phyloP scores from a whole-genome alignment of 345 rosid genomes.

The Salix brachista region DNA sequence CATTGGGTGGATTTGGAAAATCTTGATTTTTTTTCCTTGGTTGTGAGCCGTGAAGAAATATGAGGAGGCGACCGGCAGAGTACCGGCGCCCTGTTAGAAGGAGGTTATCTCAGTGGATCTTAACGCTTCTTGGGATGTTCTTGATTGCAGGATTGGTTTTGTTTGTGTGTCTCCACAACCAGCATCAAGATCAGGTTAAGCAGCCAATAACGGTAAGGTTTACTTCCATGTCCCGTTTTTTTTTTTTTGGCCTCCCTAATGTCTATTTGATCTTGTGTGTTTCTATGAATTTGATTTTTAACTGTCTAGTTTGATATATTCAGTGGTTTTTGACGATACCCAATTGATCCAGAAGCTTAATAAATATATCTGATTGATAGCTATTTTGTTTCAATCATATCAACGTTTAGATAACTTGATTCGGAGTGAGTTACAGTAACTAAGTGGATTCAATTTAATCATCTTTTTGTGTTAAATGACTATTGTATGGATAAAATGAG shows the following conservation, averaged over 20 bases:
- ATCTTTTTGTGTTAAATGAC: background rate
- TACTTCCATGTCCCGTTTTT: background rate
- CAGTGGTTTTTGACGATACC: background rate
- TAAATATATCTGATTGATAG: slow-evolving; percentile 5
- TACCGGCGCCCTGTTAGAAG: slow-evolving; percentile 92
- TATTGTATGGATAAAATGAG: background rate
- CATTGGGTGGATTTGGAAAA: slow-evolving; percentile 4
- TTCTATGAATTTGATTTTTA: background rate
- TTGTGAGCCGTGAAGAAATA: slow-evolving; percentile 51
- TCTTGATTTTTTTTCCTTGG: slow-evolving; percentile 22
- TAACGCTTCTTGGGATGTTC: slow-evolving; percentile 65
- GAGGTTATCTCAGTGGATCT: slow-evolving; percentile 81
- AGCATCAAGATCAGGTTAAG: slow-evolving; percentile 54
- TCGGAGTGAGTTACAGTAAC: background rate
- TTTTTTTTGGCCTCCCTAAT: background rate
- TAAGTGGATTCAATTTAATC: background rate
- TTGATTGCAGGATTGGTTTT: slow-evolving; percentile 69
- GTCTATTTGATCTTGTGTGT: background rate
- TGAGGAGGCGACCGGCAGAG: slow-evolving; percentile 94
- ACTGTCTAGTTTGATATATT: background rate
- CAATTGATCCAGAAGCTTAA: slow-evolving; percentile 16
- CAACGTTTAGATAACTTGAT: background rate
- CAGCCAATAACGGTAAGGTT: slow-evolving; percentile 8
- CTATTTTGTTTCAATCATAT: background rate
- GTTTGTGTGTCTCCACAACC: slow-evolving; percentile 79